Conservation (phyloP, 2,329 filamentous ascomycete genomes). For the Diaporthe sp. region DNA sequence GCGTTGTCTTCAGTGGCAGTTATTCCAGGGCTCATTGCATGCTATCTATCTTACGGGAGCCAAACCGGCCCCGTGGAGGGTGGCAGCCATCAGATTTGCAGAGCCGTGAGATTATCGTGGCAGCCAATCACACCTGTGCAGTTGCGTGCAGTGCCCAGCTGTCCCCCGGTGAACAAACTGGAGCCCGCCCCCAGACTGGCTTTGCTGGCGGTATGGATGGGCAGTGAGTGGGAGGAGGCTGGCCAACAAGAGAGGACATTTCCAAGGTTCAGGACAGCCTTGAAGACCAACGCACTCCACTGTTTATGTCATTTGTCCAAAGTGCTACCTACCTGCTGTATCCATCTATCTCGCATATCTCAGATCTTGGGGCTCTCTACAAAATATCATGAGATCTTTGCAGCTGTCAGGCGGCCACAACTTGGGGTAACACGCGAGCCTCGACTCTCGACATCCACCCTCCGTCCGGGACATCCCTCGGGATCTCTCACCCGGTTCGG, state of each 20-base stretch:
- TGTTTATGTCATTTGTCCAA: slow-evolving; percentile 30
- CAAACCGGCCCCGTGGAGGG: not conserved
- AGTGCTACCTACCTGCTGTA: not conserved
- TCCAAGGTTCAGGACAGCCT: not conserved
- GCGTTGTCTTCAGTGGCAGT: not conserved
- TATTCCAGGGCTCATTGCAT: not conserved
- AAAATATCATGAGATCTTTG: slow-evolving; percentile 32
- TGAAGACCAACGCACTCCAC: slow-evolving; percentile 2
- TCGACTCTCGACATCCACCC: slow-evolving; percentile 9
- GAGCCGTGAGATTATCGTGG: slow-evolving; percentile 34
- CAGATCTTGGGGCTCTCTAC: not conserved
- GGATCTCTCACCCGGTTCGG: slow-evolving; percentile 19
- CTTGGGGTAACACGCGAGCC: not conserved
- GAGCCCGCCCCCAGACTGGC: slow-evolving; percentile 20
- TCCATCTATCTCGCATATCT: slow-evolving; percentile 30
- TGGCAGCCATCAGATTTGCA: slow-evolving; percentile 23
- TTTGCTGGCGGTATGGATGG: slow-evolving; percentile 4
- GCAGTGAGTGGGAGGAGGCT: not conserved
- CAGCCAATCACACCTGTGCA: slow-evolving; percentile 30
- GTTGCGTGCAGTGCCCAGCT: slow-evolving; percentile 23
- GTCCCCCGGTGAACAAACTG: slow-evolving; percentile 23
- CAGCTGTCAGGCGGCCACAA: slow-evolving; percentile 17
- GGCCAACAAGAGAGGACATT: not conserved
- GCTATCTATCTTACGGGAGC: not conserved
- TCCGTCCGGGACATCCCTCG: slow-evolving; percentile 14